Base-by-base conservation (phyloP, 2,329 filamentous ascomycete species). In the Hypoxylon sp. region DNA sequence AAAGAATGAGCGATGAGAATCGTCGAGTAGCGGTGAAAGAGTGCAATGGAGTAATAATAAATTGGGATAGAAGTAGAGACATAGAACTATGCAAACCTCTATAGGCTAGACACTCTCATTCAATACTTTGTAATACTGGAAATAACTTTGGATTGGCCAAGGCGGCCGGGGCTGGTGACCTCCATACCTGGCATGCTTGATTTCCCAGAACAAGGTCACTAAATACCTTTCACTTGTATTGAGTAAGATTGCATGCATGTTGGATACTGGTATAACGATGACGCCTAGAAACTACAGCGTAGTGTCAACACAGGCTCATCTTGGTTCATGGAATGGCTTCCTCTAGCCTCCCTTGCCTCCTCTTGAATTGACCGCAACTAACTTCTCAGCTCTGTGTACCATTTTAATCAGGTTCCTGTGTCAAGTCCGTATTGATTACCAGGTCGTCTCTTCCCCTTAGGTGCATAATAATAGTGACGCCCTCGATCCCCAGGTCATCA, bases 401-500 rank as follows among this genome's bases (percentile, higher is more conserved):
- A 3, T 42, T 20, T 59, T 25, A 46, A 22, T 61, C 51, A 33
- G n/a, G 69, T 63, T 55, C 33, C 20, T 64, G 69, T 1, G 68
- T 75, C 74, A 86, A 76, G 73, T 86, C 82, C 2, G 85, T 86
- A 61, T 84, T 85, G 72, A 87, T 83, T 51, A 86, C 81, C 72
- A 87, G 71, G 67, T 88, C 85, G 53, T 86, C 84, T 75, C 81
- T 84, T 49, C 81, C 81, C 71, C 77, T 82, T 72, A 85, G 77
- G 75, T 86, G 85, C 75, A 88, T 78, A 51, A 86, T 82, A 66
- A 86, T 83, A 5, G 85, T 87, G 57, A 87, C 73, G 10, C 84
- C 84, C 64, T 85, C 80, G 31, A 87, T 82, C 14, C 81, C 81
- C 50, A 83, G 69, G 25, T 83, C 80, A 14, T 79, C 79, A 37